Conservation (phyloP, 2,329 filamentous ascomycete genomes). For the Spiromastix sp. region DNA sequence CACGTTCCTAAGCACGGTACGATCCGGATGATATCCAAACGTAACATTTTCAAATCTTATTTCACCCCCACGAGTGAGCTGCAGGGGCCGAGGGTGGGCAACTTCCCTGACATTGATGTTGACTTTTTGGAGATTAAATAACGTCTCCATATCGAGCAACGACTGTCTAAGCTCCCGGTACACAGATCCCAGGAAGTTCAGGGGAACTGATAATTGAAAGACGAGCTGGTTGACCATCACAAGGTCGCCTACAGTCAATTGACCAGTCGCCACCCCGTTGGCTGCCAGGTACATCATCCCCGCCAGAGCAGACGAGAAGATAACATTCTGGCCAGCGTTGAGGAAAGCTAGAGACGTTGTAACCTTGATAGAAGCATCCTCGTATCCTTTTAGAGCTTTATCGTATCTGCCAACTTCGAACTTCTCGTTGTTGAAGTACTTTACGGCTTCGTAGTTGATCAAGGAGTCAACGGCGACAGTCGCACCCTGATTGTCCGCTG, state of each 20-base stretch:
- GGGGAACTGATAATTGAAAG: conserved; percentile 90
- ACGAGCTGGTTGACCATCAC: conserved; percentile 99
- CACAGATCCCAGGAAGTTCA: conserved; percentile 97
- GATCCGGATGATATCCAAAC: conserved; percentile 81
- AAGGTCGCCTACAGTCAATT: conserved; percentile 82
- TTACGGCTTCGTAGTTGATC: conserved; percentile 98
- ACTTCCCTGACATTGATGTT: conserved; percentile 77
- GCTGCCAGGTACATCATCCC: conserved; percentile 98
- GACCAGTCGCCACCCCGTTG: conserved; percentile 71
- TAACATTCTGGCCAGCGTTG: conserved; percentile 92
- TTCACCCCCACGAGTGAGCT: conserved; percentile 67
- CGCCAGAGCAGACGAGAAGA: conserved; percentile 88
- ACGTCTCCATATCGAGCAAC: conserved; percentile 93
- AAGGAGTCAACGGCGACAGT: conserved; percentile 93
- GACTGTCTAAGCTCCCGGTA: conserved; percentile 94
- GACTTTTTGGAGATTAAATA: conserved; percentile 95
- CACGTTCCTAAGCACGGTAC: conserved; percentile 77
- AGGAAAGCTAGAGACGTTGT: conserved; percentile 86
- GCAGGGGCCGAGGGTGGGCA: conserved; percentile 61
- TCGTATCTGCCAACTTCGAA: conserved; percentile 91
- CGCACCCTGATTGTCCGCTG: conserved; percentile 88
- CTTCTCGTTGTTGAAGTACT: conserved; percentile 98
- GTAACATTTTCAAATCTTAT: conserved; percentile 92
- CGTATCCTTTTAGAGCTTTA: conserved; percentile 72
- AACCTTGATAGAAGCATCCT: conserved; percentile 92